Percentiles rank a stretch among this genome's conserved stretches.
Conservation (phyloP, 805 yeast species). For the Candida boidinii region DNA sequence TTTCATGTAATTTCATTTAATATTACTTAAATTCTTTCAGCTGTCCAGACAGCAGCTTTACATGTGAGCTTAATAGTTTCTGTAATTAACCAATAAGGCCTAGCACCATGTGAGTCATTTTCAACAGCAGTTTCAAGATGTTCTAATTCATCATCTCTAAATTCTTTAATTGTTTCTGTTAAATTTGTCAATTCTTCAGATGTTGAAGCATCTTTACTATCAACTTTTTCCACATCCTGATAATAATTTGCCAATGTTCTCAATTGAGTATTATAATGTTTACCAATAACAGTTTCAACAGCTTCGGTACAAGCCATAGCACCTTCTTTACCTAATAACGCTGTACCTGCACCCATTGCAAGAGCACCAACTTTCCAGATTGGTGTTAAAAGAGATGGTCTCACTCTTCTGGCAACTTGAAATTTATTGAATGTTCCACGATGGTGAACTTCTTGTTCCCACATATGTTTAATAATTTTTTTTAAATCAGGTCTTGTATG, state of each 20-base stretch:
- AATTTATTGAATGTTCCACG: conserved; percentile 75
- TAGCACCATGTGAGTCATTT: conserved; percentile 86
- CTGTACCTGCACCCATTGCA: conserved; percentile 81
- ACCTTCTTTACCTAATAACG: conserved; percentile 81
- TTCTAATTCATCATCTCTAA: conserved; percentile 92
- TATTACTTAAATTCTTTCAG: conserved; percentile 59
- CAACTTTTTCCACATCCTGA: conserved; percentile 31
- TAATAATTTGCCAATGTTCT: conserved; percentile 66
- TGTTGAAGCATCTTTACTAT: conserved; percentile 17
- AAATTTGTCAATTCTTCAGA: conserved; percentile 52
- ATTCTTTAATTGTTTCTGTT: conserved; percentile 56
- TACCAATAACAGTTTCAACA: conserved; percentile 96
- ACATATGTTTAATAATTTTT: conserved; percentile 85
- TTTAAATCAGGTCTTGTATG: conserved; percentile 65
- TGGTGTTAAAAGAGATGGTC: conserved; percentile 91
- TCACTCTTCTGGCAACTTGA: conserved; percentile 68
- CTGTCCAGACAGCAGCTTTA: conserved; percentile 82
- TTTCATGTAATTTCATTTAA: neutral
- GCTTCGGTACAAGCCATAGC: conserved; percentile 99
- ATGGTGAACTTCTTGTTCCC: conserved; percentile 96
- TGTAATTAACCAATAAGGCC: conserved; percentile 83
- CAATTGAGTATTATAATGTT: conserved; percentile 87
- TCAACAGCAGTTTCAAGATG: conserved; percentile 91
- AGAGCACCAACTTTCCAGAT: conserved; percentile 90
- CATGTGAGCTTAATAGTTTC: conserved; percentile 82